Conservation (phyloP, 352 stramenopile species). For the Pythium phragmiticola region DNA sequence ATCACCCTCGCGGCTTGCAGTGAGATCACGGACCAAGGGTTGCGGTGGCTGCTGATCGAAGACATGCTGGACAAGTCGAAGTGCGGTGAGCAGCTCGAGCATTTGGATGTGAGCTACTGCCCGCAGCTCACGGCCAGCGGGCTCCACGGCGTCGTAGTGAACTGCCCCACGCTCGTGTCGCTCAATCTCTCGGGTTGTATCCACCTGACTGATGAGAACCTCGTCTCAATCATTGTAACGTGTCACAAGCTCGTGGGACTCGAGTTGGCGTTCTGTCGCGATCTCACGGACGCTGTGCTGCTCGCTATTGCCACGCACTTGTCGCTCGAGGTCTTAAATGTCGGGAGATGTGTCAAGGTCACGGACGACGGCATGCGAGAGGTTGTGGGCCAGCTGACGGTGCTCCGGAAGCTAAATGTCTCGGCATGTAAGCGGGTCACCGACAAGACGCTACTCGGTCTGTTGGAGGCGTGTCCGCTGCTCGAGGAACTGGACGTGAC, state of each 20-base stretch:
- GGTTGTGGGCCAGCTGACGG: constrained; percentile 66
- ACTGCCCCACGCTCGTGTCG: constrained; percentile 58
- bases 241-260: constrained; percentile 73
- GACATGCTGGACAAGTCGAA: constrained; percentile 67
- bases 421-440: constrained; percentile 84
- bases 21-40: constrained; percentile 61
- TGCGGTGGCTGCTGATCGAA: constrained; percentile 49
- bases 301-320: constrained; percentile 70
- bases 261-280: constrained; percentile 77
- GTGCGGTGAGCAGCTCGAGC: constrained; percentile 41
- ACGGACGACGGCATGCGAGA: constrained; percentile 86
- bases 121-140: constrained; percentile 49
- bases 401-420: constrained; percentile 66
- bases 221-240: constrained; percentile 67
- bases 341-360: constrained; percentile 70
- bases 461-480: constrained; percentile 55
- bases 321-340: constrained; percentile 73
- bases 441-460: constrained; percentile 41
- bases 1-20: constrained; percentile 60
- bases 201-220: constrained; percentile 59
- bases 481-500: constrained; percentile 80
- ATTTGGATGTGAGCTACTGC: constrained; percentile 85
- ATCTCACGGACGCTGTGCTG: constrained; percentile 77
- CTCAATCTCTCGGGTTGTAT: constrained; percentile 85
- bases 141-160: constrained; percentile 55